phyloP scores from a whole-genome alignment of 108 stramenopile genomes.

The Nitzschia inconspicua region DNA sequence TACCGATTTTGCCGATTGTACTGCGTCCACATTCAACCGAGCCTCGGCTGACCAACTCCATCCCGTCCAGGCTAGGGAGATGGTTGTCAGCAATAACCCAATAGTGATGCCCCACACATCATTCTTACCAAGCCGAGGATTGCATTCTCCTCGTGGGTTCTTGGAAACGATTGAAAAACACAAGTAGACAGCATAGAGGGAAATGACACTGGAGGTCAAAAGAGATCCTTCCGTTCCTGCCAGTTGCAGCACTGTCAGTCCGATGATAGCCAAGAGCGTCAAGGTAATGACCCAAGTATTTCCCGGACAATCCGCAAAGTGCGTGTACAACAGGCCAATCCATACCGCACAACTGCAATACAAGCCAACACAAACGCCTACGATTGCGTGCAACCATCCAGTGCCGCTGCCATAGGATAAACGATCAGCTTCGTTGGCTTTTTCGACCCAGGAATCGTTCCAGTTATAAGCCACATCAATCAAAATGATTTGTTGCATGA shows the following conservation, averaged over 20 bases:
- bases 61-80: conserved; percentile 88
- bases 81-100: conserved; percentile 69
- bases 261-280: conserved; percentile 74
- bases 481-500: conserved; percentile 80
- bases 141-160: conserved; percentile 79
- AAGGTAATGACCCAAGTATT: conserved; percentile 83
- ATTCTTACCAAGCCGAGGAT: conserved; percentile 72
- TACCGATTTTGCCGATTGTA: conserved; percentile 33
- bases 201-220: conserved; percentile 82
- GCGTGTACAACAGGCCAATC: conserved; percentile 76
- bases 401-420: conserved; percentile 64
- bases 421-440: conserved; percentile 66
- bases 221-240: conserved; percentile 79
- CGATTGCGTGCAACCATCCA: conserved; percentile 69
- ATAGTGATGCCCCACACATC: conserved; percentile 73
- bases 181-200: conserved; percentile 79
- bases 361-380: conserved; percentile 52
- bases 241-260: conserved; percentile 63
- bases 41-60: conserved; percentile 58
- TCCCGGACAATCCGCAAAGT: conserved; percentile 67
- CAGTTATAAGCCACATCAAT: conserved; percentile 87
- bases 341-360: conserved; percentile 52
- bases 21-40: conserved; percentile 34
- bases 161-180: conserved; percentile 83
- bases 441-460: conserved; percentile 84